phyloP scores from a whole-genome alignment of 2,329 filamentous ascomycete genomes.

The Helminthosporium solani region DNA sequence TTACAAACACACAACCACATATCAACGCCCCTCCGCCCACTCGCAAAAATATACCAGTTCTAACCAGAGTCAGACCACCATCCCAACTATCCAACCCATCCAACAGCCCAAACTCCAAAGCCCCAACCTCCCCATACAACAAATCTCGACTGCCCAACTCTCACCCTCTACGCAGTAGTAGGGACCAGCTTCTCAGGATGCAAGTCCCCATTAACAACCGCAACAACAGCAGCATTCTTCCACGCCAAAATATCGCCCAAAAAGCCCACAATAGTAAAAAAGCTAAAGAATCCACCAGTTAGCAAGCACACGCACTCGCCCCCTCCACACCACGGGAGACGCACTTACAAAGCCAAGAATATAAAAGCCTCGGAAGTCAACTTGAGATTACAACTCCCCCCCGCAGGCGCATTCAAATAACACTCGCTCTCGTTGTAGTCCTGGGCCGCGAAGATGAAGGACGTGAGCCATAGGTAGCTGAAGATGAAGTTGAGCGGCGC shows the following conservation, averaged over 20 bases:
- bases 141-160: no score
- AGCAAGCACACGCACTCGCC: no score
- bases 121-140: no score
- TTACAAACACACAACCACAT: no score
- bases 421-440: conserved; percentile 45
- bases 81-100: no score
- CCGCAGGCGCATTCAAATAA: conserved; percentile 33
- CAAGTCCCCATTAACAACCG: conserved; percentile 4
- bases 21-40: no score
- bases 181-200: conserved; percentile 9
- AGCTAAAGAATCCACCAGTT: no score
- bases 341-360: conserved; percentile 48
- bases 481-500: conserved; percentile 48
- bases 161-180: no score
- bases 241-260: conserved; percentile 35
- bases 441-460: conserved; percentile 51
- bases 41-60: no score
- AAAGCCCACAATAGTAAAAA: conserved; percentile 45
- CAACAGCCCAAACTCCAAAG: no score
- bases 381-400: conserved; percentile 41
- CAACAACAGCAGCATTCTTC: conserved; percentile 7
- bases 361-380: conserved; percentile 47
- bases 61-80: no score
- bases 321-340: no score
- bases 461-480: conserved; percentile 52